phyloP scores from a whole-genome alignment of 352 stramenopile species.

The Globisporangium splendens region DNA sequence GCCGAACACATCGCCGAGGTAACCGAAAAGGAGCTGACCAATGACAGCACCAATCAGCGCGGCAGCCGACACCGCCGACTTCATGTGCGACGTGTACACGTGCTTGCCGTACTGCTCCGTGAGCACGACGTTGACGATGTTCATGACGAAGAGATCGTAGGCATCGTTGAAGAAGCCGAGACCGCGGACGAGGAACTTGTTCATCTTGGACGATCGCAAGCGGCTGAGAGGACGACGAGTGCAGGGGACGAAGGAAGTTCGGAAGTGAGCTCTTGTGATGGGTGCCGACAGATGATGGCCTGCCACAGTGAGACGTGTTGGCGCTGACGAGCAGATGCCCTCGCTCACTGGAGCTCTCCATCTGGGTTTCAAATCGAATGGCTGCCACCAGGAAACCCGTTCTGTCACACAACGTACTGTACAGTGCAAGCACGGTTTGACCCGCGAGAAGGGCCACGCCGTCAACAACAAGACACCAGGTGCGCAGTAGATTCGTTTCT shows the following conservation, averaged over 20 bases:
- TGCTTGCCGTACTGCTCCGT: constrained; percentile 52
- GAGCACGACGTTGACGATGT: constrained; percentile 63
- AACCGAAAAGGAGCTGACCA: constrained; percentile 50
- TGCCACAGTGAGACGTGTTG: no score
- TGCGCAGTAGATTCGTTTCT: no score
- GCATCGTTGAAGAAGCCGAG: constrained; percentile 61
- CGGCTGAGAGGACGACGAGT: neutral
- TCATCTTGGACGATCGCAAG: constrained; percentile 21
- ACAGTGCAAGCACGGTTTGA: no score
- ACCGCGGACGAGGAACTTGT: constrained; percentile 50
- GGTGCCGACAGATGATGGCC: no score
- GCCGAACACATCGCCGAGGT: constrained; percentile 49
- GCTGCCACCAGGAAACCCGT: no score
- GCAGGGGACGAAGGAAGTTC: no score
- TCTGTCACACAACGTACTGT: no score
- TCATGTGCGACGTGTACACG: constrained; percentile 55
- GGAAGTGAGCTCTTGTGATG: neutral
- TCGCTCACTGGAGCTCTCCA: no score
- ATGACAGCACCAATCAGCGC: constrained; percentile 50
- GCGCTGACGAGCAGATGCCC: no score
- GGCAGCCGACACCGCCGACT: constrained; percentile 47
- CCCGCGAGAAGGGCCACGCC: no score
- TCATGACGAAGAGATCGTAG: constrained; percentile 72
- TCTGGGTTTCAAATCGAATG: no score
- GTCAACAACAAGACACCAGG: no score